Percentiles rank a stretch among this genome's conserved stretches.
Evolutionary conservation across 257 asterid species (phyloP).

Genomic region (Capsicum baccatum): DNA sequence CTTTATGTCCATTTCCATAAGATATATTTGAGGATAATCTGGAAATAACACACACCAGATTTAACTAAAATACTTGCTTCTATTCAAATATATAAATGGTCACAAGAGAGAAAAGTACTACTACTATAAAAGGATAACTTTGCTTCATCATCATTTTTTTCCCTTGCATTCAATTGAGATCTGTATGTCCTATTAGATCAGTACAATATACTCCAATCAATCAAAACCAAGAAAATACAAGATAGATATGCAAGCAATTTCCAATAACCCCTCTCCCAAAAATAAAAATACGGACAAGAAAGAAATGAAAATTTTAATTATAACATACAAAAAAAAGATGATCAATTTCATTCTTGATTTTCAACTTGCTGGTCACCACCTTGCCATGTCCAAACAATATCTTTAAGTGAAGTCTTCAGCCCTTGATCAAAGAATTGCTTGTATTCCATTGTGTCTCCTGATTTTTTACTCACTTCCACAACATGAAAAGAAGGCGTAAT

Average conservation of each 20-base stretch:
- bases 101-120: not conserved
- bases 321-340: not conserved
- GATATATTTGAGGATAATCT: no score
- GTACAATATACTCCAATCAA: slow-evolving; percentile 23
- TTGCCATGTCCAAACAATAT: slow-evolving; percentile 69
- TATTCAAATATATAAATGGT: no score
- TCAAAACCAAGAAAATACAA: slow-evolving; percentile 4
- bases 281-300: not conserved
- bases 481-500: slow-evolving; percentile 86
- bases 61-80: no score
- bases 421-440: slow-evolving; percentile 70
- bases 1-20: no score
- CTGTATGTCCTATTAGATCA: not conserved
- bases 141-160: not conserved
- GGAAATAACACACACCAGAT: no score
- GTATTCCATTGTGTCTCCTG: slow-evolving; percentile 88
- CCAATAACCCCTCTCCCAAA: slow-evolving; percentile 4
- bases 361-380: slow-evolving; percentile 42
- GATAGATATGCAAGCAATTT: not conserved
- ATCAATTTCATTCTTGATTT: slow-evolving; percentile 12
- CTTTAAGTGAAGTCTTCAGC: slow-evolving; percentile 85
- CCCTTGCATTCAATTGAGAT: not conserved
- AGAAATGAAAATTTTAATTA: not conserved
- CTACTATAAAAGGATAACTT: not conserved
- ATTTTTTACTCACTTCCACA: slow-evolving; percentile 79